Evolutionary conservation across 2,329 filamentous ascomycete genomes (phyloP).

Genomic region (Decorospora gaudefroyi): DNA sequence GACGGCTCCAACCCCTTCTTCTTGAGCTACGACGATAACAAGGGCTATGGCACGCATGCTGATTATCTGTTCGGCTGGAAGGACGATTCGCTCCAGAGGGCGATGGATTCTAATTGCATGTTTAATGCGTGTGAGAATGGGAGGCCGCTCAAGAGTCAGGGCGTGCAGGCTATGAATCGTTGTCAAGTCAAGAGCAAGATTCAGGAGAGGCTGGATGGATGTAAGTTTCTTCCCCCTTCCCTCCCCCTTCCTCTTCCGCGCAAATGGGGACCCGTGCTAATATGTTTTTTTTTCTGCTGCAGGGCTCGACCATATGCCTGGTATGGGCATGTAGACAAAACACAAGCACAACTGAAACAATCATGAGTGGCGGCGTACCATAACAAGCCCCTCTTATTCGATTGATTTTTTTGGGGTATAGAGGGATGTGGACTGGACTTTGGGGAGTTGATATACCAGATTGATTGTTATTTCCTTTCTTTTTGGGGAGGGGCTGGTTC

Average conservation of each 20-base stretch:
- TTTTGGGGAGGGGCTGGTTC: no score
- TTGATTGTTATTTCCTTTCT: no score
- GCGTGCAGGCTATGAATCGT: constrained; percentile 22
- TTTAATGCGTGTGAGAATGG: constrained; percentile 34
- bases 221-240: no score
- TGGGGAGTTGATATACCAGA: no score
- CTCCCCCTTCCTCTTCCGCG: no score
- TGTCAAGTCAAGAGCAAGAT: constrained; percentile 31
- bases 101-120: constrained; percentile 34
- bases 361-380: no score
- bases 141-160: constrained; percentile 17
- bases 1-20: constrained; percentile 37
- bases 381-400: no score
- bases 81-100: constrained; percentile 32
- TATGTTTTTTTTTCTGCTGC: neutral
- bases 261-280: constrained; percentile 1
- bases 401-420: no score
- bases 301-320: constrained; percentile 5
- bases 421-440: no score
- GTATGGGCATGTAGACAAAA: constrained; percentile 4
- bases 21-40: constrained; percentile 30
- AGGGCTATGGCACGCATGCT: constrained; percentile 38
- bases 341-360: no score
- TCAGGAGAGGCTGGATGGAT: constrained; percentile 33
- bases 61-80: constrained; percentile 41